Evolutionary conservation across 129 eudicot species (phyloP).

Genomic region (Apium graveolens): DNA sequence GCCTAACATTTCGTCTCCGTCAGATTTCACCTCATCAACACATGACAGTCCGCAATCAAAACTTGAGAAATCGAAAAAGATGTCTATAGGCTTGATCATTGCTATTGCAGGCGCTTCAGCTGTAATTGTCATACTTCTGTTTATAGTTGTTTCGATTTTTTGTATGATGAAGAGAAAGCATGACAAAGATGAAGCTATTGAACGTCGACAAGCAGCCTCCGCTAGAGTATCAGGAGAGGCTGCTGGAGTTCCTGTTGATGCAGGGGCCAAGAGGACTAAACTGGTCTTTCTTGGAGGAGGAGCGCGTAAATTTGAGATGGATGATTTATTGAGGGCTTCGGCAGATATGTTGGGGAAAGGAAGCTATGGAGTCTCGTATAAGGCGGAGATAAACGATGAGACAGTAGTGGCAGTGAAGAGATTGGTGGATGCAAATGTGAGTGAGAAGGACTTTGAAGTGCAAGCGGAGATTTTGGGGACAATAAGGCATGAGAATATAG

Average conservation of each 20-base stretch:
- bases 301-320: slow-evolving; percentile 65
- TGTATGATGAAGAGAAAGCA: slow-evolving; percentile 23
- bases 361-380: slow-evolving; percentile 76
- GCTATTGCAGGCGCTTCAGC: slow-evolving; percentile 71
- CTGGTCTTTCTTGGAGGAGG: slow-evolving; percentile 45
- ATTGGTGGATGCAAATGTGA: slow-evolving; percentile 57
- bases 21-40: slow-evolving; percentile 50
- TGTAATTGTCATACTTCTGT: slow-evolving; percentile 24
- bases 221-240: slow-evolving; percentile 32
- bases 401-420: slow-evolving; percentile 91
- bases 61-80: slow-evolving; percentile 27
- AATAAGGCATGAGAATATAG: slow-evolving; percentile 63
- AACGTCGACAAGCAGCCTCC: neutral
- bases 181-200: neutral
- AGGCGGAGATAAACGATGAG: slow-evolving; percentile 91
- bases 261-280: slow-evolving; percentile 48
- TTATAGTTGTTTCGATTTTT: slow-evolving; percentile 35
- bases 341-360: slow-evolving; percentile 96
- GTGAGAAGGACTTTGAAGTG: slow-evolving; percentile 60
- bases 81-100: slow-evolving; percentile 53
- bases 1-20: slow-evolving; percentile 6
- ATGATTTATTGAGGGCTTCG: slow-evolving; percentile 79
- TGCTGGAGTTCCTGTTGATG: slow-evolving; percentile 59
- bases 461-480: slow-evolving; percentile 70
- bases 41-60: neutral